Conservation (phyloP, 495 filamentous ascomycete genomes). For the Glonium stellatum region DNA sequence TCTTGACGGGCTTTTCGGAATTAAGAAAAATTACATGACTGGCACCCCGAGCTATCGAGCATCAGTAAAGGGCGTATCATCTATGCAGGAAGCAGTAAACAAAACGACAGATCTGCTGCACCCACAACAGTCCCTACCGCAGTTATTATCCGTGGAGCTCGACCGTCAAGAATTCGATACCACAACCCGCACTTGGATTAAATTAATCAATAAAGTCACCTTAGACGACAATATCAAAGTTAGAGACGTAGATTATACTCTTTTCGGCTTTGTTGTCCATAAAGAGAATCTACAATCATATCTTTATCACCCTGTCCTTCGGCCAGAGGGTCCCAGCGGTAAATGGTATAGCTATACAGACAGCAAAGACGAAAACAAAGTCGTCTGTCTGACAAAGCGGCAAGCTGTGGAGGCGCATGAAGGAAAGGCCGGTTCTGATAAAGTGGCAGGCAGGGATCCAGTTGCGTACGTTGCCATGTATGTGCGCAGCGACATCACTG, state of each 20-base stretch:
- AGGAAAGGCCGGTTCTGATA: conserved; percentile 35
- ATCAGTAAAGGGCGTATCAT: conserved; percentile 24
- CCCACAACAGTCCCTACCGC: conserved; percentile 28
- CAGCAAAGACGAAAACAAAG: conserved; percentile 45
- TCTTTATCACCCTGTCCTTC: conserved; percentile 55
- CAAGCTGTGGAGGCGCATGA: conserved; percentile 51
- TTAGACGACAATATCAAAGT: conserved; percentile 50
- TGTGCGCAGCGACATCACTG: conserved; percentile 47
- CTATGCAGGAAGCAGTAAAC: conserved; percentile 29
- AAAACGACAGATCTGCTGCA: conserved; percentile 19
- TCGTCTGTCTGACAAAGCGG: conserved; percentile 51
- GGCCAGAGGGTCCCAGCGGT: conserved; percentile 50
- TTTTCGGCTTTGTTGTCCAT: conserved; percentile 59
- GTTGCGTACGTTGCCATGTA: conserved; percentile 57
- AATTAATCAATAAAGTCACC: conserved; percentile 50
- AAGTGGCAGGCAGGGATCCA: conserved; percentile 45
- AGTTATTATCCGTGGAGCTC: conserved; percentile 53
- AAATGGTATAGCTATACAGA: conserved; percentile 57
- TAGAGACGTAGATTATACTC: conserved; percentile 43
- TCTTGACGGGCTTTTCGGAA: conserved; percentile 45
- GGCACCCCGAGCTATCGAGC: conserved; percentile 27
- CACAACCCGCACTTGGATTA: conserved; percentile 48
- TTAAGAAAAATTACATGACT: conserved; percentile 18
- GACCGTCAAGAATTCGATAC: conserved; percentile 51
- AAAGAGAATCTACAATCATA: conserved; percentile 54